Evolutionary conservation across 2,329 filamentous ascomycete genomes (phyloP).

Genomic region (Xenosphaeropsis pyriputrescens): DNA sequence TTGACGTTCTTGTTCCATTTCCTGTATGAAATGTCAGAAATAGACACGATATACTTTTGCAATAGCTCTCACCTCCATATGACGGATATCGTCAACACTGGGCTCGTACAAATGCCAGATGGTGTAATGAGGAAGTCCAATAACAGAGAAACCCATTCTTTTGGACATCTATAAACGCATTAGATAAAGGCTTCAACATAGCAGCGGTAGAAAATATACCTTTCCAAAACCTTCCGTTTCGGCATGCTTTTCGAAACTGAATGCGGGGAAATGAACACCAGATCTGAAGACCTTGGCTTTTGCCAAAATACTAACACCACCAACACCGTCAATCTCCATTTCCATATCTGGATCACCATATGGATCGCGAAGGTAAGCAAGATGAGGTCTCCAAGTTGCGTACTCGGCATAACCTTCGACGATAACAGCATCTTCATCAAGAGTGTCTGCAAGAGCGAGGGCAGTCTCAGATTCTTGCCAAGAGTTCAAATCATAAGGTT

Average conservation of each 20-base stretch:
- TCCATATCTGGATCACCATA: conserved; percentile 98
- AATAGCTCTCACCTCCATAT: conserved; percentile 62
- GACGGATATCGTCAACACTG: conserved; percentile 90
- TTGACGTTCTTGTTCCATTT: conserved; percentile 83
- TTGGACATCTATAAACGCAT: conserved; percentile 65
- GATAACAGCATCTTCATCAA: conserved; percentile 97
- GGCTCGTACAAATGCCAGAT: conserved; percentile 99
- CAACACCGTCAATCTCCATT: conserved; percentile 97
- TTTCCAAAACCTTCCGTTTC: conserved; percentile 98
- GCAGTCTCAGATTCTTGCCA: conserved; percentile 99
- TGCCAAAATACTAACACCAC: conserved; percentile 91
- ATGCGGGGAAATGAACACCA: conserved; percentile 93
- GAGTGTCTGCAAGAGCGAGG: conserved; percentile 77
- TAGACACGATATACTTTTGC: background rate
- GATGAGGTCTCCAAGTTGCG: conserved; percentile 91
- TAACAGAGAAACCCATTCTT: conserved; percentile 88
- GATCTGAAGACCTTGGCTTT: conserved; percentile 92
- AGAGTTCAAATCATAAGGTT: conserved; percentile 95
- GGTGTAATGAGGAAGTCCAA: conserved; percentile 91
- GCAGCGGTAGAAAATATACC: conserved; percentile 33
- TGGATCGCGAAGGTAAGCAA: conserved; percentile 90
- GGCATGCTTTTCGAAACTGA: conserved; percentile 96
- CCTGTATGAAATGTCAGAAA: conserved; percentile 28
- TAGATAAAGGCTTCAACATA: conserved; percentile 2
- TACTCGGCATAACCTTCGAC: conserved; percentile 98